These are phyloP conservation scores for Colletotrichum liaoningense DNA, from an alignment of 2,329 filamentous ascomycete genomes.

Conservation along the genomic window DNA sequence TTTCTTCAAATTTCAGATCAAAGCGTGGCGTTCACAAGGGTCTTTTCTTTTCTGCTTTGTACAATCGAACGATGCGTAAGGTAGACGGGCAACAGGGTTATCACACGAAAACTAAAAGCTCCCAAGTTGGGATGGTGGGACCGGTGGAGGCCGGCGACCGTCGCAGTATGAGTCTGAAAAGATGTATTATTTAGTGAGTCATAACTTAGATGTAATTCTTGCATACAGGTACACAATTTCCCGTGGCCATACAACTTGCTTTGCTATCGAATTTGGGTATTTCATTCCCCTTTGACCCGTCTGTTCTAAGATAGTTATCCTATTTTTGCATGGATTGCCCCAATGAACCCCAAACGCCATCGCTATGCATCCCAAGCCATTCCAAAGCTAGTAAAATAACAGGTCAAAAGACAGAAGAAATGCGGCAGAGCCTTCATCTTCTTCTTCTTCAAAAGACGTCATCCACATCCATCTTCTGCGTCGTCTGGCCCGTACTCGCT, in stretches of 20 bases:
- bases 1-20: conserved; percentile 42
- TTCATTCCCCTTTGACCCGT: not conserved
- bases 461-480: conserved; percentile 61
- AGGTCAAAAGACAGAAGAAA: not conserved
- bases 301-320: not conserved
- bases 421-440: not conserved
- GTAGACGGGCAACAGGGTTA: conserved; percentile 39
- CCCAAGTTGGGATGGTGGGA: not conserved
- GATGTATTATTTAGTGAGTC: conserved; percentile 36
- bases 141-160: not conserved
- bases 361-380: conserved; percentile 37
- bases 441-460: conserved; percentile 40
- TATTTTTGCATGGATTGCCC: not conserved
- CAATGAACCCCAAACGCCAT: conserved; percentile 42
- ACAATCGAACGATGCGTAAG: conserved; percentile 33
- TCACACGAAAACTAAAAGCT: conserved; percentile 24
- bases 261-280: not conserved
- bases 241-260: not conserved
- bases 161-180: conserved; percentile 16
- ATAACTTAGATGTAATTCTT: conserved; percentile 35
- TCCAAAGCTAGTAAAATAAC: conserved; percentile 12
- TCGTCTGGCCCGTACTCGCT: conserved; percentile 43
- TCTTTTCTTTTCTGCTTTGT: conserved; percentile 25
- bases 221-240: conserved; percentile 9
- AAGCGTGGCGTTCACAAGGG: conserved; percentile 47